Evolutionary conservation across 352 stramenopile genomes (phyloP), one percentile per base, ranked within the genome.

Genomic region (Pythium grandisporangium): DNA sequence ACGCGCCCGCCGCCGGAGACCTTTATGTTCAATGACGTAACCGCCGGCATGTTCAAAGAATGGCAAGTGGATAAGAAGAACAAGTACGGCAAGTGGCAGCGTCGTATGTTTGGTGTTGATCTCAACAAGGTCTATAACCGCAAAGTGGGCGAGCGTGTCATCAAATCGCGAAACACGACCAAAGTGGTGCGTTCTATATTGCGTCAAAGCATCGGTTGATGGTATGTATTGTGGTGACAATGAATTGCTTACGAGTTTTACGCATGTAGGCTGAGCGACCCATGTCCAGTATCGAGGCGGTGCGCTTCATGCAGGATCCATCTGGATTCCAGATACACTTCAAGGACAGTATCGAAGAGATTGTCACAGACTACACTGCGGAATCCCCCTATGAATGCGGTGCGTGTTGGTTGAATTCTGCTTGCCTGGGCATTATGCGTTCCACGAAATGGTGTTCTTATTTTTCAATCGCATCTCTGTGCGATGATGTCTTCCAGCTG

Each of bases 21-120:
- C 25, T 93, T 93, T 56, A 93, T 93, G 81, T 93, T 91, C 45
- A 93, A 93, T 59, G 81, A 93, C 55, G 78, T 93, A 40, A 93
- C 78, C 17, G 81, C 78, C 2, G 81, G 73, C 5, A 92, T 91
- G 77, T 94, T 91, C 59, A 92, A 94, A 53, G 81, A 94, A 51
- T 94, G 81, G 81, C 81, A 82, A 25, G 70, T 94, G 30, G 86
- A 90, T 48, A 94, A 94, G 61, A 94, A 91, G 52, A 94, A 94
- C 69, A 94, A 94, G 52, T 94, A 87, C 47, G 79, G 81, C 61
- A 92, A 92, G 53, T 80, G 80, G 45, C 81, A 94, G 60, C 75
- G 90, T 29, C 78, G 81, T 20, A 93, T 94, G 77, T 53, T 94
- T 19, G 81, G 81, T 36, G 71, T 94, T 42, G 79, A 92, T 39